Base-by-base conservation (phyloP, 2,329 filamentous ascomycete genomes). In the Berkeleyomyces basicola region DNA sequence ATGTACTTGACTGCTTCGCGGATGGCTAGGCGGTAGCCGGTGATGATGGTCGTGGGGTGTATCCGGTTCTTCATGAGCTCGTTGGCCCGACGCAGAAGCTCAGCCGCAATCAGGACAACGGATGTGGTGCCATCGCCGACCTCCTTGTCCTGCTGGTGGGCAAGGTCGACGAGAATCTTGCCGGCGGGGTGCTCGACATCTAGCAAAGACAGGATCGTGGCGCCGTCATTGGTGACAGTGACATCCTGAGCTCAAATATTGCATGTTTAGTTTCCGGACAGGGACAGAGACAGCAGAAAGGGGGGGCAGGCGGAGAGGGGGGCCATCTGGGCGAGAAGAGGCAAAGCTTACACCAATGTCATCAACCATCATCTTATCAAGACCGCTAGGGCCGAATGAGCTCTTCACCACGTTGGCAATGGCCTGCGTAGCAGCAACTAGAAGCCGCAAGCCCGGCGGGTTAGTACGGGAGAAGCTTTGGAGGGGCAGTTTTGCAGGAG, bases 321-420 rank as follows among this genome's bases (percentile, higher is more conserved):
- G 16, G 36, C 10, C n/a, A 47, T 47, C 33, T 40, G 14, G 55
- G 43, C 11, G n/a, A 47, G 55, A n/a, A 31, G 11, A 46, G 37
- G 23, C 6, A 16, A 7, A 58, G 57, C 85, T 70, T 82, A 90
- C 87, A 72, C 93, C 93, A 74, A 99, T 97, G 73, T 99, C 93
- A 77, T 99, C 93, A 70, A 99, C 93, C 93, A 99, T 97, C 93
- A 99, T 99, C 83, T 99, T 99, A 74, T 99, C 93, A 68, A 99
- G 82, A 58, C 93, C 93, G 66, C 90, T 96, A 60, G 93, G 93
- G 63, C 93, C 93, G 72, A 99, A 99, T 14, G 93, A 99, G 75
- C 89, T 96, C 80, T 96, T 97, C 74, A 99, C 90, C 65, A 99
- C 91, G 84, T 97, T 99, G 70, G 93, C 87, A 71, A 99, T 97